These are phyloP conservation scores for Tuber umbilicatum DNA, from an alignment of 495 filamentous ascomycete genomes.

Conservation along the genomic window DNA sequence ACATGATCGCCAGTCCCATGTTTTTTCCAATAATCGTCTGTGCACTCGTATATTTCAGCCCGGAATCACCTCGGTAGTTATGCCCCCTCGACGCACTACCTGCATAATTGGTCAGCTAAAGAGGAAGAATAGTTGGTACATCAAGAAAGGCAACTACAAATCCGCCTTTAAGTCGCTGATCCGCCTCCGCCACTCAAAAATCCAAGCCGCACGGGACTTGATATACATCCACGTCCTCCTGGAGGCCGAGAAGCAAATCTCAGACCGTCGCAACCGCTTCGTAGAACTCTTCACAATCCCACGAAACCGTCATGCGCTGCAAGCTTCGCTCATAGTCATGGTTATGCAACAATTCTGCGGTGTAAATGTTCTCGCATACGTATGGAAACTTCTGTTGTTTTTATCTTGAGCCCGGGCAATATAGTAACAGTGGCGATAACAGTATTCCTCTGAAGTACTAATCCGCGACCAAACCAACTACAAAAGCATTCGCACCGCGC, in stretches of 20 bases:
- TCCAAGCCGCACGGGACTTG: constrained; percentile 76
- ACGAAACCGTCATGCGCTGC: constrained; percentile 65
- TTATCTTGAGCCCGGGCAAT: constrained; percentile 44
- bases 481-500: constrained; percentile 9
- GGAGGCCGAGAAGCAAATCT: constrained; percentile 57
- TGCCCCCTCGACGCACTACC: not conserved
- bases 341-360: constrained; percentile 58
- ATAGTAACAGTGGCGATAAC: constrained; percentile 43
- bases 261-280: constrained; percentile 51
- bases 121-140: constrained; percentile 58
- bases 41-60: constrained; percentile 61
- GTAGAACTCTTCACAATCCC: constrained; percentile 66
- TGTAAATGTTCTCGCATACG: constrained; percentile 59
- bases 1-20: constrained; percentile 77
- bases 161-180: constrained; percentile 62
- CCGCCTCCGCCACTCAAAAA: constrained; percentile 56
- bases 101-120: constrained; percentile 50
- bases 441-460: constrained; percentile 55
- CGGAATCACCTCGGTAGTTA: constrained; percentile 57
- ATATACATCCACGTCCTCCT: constrained; percentile 70
- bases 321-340: constrained; percentile 70
- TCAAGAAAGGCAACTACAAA: constrained; percentile 58
- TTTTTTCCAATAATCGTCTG: constrained; percentile 65
- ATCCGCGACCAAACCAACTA: constrained; percentile 44
- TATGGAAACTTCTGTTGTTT: constrained; percentile 51